These are phyloP conservation scores for Penicillium tannophilum DNA, from an alignment of 495 filamentous ascomycete species.

Conservation along the genomic window DNA sequence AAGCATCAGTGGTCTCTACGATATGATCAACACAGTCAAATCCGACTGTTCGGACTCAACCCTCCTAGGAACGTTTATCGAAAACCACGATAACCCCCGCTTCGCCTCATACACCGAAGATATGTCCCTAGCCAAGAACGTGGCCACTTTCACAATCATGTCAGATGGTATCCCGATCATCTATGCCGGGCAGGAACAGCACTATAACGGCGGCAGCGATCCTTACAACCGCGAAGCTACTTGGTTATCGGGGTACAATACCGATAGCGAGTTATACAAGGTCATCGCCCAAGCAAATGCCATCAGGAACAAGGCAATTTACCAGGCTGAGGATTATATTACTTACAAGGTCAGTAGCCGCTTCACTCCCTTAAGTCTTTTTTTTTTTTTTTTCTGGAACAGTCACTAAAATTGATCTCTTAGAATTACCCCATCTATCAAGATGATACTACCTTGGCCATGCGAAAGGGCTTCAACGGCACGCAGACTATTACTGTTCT, in stretches of 20 bases:
- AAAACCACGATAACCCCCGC: constrained; percentile 78
- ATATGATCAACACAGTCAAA: constrained; percentile 60
- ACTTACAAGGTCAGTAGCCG: constrained; percentile 42
- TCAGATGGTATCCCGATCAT: constrained; percentile 67
- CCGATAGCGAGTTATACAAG: constrained; percentile 61
- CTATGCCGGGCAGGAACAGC: constrained; percentile 77
- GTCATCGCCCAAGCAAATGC: constrained; percentile 61
- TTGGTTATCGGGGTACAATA: constrained; percentile 69
- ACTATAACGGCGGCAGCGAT: constrained; percentile 62
- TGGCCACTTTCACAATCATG: constrained; percentile 71
- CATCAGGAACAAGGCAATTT: constrained; percentile 59
- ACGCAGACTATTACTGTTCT: constrained; percentile 61
- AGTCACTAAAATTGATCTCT: background rate
- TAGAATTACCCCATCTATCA: constrained; percentile 57
- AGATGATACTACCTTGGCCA: constrained; percentile 58
- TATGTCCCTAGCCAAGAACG: constrained; percentile 63
- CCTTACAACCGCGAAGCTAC: constrained; percentile 75
- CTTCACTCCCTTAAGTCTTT: no score
- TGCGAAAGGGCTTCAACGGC: constrained; percentile 63
- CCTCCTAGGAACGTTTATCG: constrained; percentile 71
- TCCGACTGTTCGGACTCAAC: constrained; percentile 59
- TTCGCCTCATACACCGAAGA: constrained; percentile 61
- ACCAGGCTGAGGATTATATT: constrained; percentile 45
- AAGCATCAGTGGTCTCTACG: constrained; percentile 59
- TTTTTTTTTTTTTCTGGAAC: no score